Percentiles rank a stretch among this genome's conserved stretches.
phyloP scores from a whole-genome alignment of 371 early-diverging fungal species.

The Actinomucor elegans region DNA sequence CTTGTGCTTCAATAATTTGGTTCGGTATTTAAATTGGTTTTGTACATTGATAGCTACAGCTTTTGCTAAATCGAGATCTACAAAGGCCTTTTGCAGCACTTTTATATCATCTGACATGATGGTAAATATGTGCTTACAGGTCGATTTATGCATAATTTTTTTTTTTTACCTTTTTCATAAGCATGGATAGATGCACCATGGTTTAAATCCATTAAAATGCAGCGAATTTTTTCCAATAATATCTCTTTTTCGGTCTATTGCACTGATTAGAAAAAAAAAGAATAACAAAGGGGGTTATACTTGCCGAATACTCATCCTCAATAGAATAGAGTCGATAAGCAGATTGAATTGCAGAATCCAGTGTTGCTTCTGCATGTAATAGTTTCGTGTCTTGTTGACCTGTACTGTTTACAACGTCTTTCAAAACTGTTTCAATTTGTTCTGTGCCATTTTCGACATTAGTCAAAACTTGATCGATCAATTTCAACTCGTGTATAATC shows the following conservation, averaged over 20 bases:
- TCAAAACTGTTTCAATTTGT: conserved; percentile 25
- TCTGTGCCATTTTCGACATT: conserved; percentile 29
- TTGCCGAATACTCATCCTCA: conserved; percentile 8
- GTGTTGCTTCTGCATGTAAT: conserved; percentile 28
- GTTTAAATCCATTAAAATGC: not conserved
- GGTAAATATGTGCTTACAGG: no score
- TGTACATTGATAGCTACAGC: conserved; percentile 26
- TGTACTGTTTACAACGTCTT: conserved; percentile 15
- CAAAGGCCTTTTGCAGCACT: conserved; percentile 24
- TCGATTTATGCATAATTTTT: no score
- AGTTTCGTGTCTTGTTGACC: conserved; percentile 10
- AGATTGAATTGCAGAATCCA: conserved; percentile 29
- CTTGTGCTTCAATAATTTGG: conserved; percentile 28
- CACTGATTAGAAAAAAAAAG: not conserved
- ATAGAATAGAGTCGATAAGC: conserved; percentile 14
- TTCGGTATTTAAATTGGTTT: conserved; percentile 32
- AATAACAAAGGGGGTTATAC: no score
- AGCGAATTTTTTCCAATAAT: not conserved
- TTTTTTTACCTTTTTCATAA: conserved; percentile 7
- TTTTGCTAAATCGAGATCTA: conserved; percentile 31
- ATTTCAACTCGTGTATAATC: conserved; percentile 26
- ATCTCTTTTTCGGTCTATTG: no score
- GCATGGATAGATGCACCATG: not conserved
- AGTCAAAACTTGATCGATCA: conserved; percentile 29
- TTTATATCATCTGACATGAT: conserved; percentile 18